Evolutionary conservation across 768 basidiomycete genomes (phyloP).

Genomic region (Psilocybe sp.): DNA sequence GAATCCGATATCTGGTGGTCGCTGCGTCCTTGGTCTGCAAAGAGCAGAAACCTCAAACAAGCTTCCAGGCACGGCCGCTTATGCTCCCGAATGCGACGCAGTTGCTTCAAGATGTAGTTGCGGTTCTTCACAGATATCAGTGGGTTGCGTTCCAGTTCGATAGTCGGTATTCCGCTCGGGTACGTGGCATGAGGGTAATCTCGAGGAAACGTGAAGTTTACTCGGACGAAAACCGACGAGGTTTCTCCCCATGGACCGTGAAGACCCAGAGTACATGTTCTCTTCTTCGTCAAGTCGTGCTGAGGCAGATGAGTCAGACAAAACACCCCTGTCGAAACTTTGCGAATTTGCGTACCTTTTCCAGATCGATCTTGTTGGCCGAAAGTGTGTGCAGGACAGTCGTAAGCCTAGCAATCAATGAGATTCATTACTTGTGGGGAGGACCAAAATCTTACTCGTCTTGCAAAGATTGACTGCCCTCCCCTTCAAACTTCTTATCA

Average conservation of each 20-base stretch:
- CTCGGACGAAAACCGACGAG: conserved; percentile 79
- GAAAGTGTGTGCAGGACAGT: conserved; percentile 65
- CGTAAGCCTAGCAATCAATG: conserved; percentile 58
- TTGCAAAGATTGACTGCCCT: conserved; percentile 51
- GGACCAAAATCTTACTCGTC: conserved; percentile 59
- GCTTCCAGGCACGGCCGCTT: conserved; percentile 83
- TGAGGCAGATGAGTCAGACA: conserved; percentile 20
- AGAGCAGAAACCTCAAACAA: conserved; percentile 80
- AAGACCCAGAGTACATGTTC: conserved; percentile 82
- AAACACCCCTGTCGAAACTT: neutral
- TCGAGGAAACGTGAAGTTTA: conserved; percentile 86
- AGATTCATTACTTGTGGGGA: no score
- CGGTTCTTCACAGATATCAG: conserved; percentile 77
- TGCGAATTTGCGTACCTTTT: conserved; percentile 56
- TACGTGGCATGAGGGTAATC: conserved; percentile 66
- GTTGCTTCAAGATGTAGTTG: conserved; percentile 73
- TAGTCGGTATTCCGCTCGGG: conserved; percentile 65
- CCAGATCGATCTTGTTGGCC: conserved; percentile 74
- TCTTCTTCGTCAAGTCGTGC: conserved; percentile 69
- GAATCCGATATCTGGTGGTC: conserved; percentile 42
- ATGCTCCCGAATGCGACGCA: conserved; percentile 67
- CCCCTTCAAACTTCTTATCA: conserved; percentile 29
- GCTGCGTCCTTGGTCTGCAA: conserved; percentile 57
- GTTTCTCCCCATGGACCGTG: conserved; percentile 91
- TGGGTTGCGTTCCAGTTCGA: conserved; percentile 83